phyloP scores from a whole-genome alignment of 2,329 filamentous ascomycete genomes.

The Alternaria angustiovoidea region DNA sequence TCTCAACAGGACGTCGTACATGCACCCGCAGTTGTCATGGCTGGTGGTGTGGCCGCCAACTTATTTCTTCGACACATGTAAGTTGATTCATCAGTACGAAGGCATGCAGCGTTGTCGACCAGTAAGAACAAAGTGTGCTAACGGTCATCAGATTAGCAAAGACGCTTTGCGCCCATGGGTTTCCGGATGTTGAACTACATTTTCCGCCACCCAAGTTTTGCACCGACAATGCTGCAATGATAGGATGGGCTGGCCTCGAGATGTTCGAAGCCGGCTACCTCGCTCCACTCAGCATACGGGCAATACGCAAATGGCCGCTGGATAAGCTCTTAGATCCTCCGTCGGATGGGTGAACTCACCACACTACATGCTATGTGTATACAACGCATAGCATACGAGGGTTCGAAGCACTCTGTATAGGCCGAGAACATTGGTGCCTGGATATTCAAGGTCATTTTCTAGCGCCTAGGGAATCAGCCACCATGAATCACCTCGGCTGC shows the following conservation, averaged over 20 bases:
- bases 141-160: slow-evolving; percentile 50
- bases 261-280: slow-evolving; percentile 81
- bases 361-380: not conserved
- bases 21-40: slow-evolving; percentile 73
- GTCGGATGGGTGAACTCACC: slow-evolving; percentile 25
- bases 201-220: slow-evolving; percentile 82
- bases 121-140: slow-evolving; percentile 9
- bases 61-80: slow-evolving; percentile 74
- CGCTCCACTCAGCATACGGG: slow-evolving; percentile 39
- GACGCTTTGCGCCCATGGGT: slow-evolving; percentile 74
- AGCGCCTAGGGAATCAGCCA: not conserved
- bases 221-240: slow-evolving; percentile 98
- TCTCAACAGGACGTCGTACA: slow-evolving; percentile 16
- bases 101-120: not conserved
- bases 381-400: not conserved
- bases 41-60: slow-evolving; percentile 92
- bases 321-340: slow-evolving; percentile 41
- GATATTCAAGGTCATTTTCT: not conserved
- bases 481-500: not conserved
- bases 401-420: not conserved
- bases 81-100: slow-evolving; percentile 13
- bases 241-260: slow-evolving; percentile 90
- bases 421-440: not conserved
- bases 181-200: slow-evolving; percentile 66
- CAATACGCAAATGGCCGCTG: slow-evolving; percentile 50